Base-by-base conservation (phyloP, 306 rosid species). In the Leucaena leucocephala region DNA sequence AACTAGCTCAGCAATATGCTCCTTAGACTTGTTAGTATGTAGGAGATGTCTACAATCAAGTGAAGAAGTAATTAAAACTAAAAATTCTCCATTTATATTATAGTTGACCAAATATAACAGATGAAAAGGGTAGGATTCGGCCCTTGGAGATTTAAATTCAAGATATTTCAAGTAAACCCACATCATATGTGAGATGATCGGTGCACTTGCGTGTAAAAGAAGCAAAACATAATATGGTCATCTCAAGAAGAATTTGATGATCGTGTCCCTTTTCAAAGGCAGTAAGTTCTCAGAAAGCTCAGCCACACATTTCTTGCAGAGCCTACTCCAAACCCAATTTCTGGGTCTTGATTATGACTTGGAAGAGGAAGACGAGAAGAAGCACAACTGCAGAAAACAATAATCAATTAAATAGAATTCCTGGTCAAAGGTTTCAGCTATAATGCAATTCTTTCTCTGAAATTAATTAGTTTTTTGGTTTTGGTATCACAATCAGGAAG, bases 291-390 rank as follows among this genome's bases (percentile, higher is more conserved):
- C 82, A 74, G 19, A 88, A 89, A 76, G 55, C 88, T 65, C 84
- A 42, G 43, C 85, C 79, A 22, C 74, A 85, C 4, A 10, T 81
- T 79, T 83, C 88, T 61, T 16, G 85, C 77, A 58, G 86, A 33
- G 58, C 82, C 59, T 71, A 72, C 66, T 72, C 79, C 45, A 85
- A 79, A n/a, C n/a, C 90, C n/a, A 83, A 89, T 75, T 88, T 94
- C 73, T 86, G 93, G 94, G 72, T 88, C 76, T 81, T 86, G 81
- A 65, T 86, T 46, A 86, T 68, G 84, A 59, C 88, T 3, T 89
- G 92, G 92, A 88, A 82, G 82, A 90, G 77, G 78, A 92, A 80
- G 91, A 90, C 85, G 85, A 64, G 82, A 78, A 82, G 88, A 75
- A 36, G 72, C 70, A 19, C 77, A 61, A 63, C 71, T 42, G 59